phyloP scores from a whole-genome alignment of 768 basidiomycete species.

The Suillus sp. region DNA sequence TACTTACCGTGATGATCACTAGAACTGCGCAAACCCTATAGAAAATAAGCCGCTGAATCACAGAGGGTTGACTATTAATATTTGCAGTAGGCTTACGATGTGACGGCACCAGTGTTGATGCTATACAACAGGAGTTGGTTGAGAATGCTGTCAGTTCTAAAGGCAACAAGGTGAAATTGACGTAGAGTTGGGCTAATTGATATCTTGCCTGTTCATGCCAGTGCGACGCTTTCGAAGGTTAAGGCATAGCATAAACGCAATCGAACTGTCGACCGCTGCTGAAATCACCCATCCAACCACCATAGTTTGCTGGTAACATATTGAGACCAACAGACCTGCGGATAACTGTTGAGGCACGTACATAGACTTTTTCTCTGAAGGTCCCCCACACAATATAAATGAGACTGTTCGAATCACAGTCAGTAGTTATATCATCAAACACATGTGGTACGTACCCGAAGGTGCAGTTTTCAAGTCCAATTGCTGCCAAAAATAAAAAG shows the following conservation, averaged over 20 bases:
- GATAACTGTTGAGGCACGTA: slow-evolving; percentile 5
- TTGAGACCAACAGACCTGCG: not conserved
- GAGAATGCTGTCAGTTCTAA: slow-evolving; percentile 21
- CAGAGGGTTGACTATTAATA: not conserved
- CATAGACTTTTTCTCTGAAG: slow-evolving; percentile 11
- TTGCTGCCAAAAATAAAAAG: slow-evolving; percentile 2
- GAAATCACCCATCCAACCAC: slow-evolving; percentile 14
- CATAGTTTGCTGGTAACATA: slow-evolving; percentile 16
- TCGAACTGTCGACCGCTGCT: not conserved
- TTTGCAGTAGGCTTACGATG: slow-evolving; percentile 14
- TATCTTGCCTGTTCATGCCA: slow-evolving; percentile 13
- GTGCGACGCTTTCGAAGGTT: slow-evolving; percentile 17
- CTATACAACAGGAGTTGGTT: slow-evolving; percentile 23
- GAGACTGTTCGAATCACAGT: slow-evolving; percentile 11
- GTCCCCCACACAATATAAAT: slow-evolving; percentile 1
- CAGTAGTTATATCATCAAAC: not conserved
- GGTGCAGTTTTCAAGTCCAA: slow-evolving; percentile 15
- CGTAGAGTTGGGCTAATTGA: not conserved
- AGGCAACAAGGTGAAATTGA: not conserved
- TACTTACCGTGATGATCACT: slow-evolving; percentile 13
- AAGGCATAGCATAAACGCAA: not conserved
- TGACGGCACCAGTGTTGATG: slow-evolving; percentile 20
- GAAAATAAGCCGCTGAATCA: not conserved
- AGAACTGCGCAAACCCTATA: slow-evolving; percentile 16
- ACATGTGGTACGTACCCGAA: slow-evolving; percentile 1